A percentile compares a stretch with the other conserved stretches of the same genome.
These are phyloP conservation scores for Penicillium arizonense DNA, from an alignment of 495 filamentous ascomycete genomes.

Conservation along the genomic window DNA sequence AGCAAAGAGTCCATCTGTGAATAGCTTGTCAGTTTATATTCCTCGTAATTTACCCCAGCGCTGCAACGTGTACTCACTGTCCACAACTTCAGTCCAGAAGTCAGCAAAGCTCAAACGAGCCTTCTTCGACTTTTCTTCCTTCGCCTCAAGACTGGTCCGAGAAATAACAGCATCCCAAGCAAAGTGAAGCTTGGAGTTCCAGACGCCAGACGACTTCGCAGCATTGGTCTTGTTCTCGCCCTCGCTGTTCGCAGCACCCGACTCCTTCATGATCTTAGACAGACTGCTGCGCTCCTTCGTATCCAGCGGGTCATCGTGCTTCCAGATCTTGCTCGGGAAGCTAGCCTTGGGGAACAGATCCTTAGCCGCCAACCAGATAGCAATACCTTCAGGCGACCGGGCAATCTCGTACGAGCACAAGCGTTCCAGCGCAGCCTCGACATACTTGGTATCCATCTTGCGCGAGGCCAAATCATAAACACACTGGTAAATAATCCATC, in stretches of 20 bases:
- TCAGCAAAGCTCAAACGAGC: conserved; percentile 57
- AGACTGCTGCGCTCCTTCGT: conserved; percentile 59
- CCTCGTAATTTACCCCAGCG: background rate
- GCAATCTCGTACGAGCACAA: conserved; percentile 62
- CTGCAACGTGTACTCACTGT: conserved; percentile 56
- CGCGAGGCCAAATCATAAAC: conserved; percentile 41
- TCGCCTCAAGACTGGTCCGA: conserved; percentile 30
- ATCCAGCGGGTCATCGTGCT: conserved; percentile 64
- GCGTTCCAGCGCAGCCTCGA: conserved; percentile 59
- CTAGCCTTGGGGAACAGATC: conserved; percentile 61
- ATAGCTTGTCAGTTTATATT: conserved; percentile 12
- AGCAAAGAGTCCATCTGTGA: conserved; percentile 74
- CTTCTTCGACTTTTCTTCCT: conserved; percentile 31
- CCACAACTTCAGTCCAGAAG: conserved; percentile 89
- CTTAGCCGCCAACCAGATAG: conserved; percentile 75
- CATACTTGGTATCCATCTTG: conserved; percentile 41
- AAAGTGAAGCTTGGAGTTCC: conserved; percentile 80
- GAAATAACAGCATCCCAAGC: conserved; percentile 78
- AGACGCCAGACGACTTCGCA: conserved; percentile 64
- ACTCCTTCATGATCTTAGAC: conserved; percentile 77
- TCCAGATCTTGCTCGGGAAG: conserved; percentile 72
- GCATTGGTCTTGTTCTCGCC: conserved; percentile 39
- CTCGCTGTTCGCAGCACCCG: conserved; percentile 51
- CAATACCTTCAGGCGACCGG: conserved; percentile 81
- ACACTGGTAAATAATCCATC: conserved; percentile 61